Base-by-base conservation (phyloP, 805 yeast species). In the Debaryomyces tyrocola region DNA sequence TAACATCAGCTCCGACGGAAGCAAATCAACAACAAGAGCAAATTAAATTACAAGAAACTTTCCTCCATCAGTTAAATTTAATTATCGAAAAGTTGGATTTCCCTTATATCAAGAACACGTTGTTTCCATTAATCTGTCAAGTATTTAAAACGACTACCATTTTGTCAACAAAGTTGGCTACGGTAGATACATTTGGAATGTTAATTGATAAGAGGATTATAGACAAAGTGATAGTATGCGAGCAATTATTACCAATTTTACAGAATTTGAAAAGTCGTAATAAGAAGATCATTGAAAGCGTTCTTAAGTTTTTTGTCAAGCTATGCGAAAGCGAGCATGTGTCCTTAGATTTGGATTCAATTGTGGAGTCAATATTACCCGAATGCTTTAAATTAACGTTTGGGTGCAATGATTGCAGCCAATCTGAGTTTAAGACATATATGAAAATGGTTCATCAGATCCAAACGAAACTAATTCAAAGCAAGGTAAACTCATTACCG, bases 141-240 rank as follows among this genome's bases (percentile, higher is more conserved):
- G 77, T 89, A 6, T 94, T 92, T 66, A 79, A 90, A 33, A 85
- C 89, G 38, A 94, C 99, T 0, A 88, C 91, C 0, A 82, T 94
- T 24, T 71, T 91, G 29, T 82, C 87, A 4, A 86, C 94, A 21
- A 92, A 94, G 58, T 70, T 85, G 14, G 75, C 80, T 12, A 80
- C 94, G 2, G 73, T 90, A 18, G 68, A 74, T 15, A 75, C 87
- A 1, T 83, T 90, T 55, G 74, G 78, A 11, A 58, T 69, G 40
- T 66, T 90, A 56, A 77, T 87, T 14, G 77, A 73, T 17, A 70
- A 75, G 17, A 82, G 83, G 49, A 77, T 82, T 5, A 74, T 90
- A 44, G 96, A 91, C 55, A 82, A 81, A 53, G 77, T 80, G 44
- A 79, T 87, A 2, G 79, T 90, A 29, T 74, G 76, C 31, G 97